phyloP scores from a whole-genome alignment of 2,329 filamentous ascomycete species.

The Metarhizium anisopliae region DNA sequence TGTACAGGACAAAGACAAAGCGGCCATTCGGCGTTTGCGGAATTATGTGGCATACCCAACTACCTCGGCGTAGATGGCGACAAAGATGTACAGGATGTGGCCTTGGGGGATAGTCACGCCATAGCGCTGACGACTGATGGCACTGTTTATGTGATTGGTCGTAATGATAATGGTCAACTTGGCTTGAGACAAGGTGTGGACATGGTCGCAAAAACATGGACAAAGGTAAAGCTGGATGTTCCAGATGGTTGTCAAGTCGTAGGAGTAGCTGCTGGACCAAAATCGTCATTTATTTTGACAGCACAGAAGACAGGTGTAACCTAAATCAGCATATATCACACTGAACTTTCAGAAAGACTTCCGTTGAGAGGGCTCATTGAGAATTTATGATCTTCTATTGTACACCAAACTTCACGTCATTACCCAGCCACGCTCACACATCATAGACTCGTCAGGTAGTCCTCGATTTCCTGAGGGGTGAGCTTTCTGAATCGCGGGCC shows the following conservation, averaged over 20 bases:
- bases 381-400: slow-evolving; percentile 35
- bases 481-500: slow-evolving; percentile 90
- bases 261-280: slow-evolving; percentile 39
- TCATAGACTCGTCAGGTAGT: slow-evolving; percentile 98
- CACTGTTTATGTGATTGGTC: slow-evolving; percentile 45
- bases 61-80: slow-evolving; percentile 37
- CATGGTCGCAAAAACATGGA: slow-evolving; percentile 24
- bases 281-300: slow-evolving; percentile 40
- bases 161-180: slow-evolving; percentile 51
- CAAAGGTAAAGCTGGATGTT: slow-evolving; percentile 21
- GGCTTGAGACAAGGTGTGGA: slow-evolving; percentile 27
- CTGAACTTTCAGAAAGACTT: neutral
- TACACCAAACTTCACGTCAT: slow-evolving; percentile 29
- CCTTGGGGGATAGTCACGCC: slow-evolving; percentile 50
- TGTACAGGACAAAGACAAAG: slow-evolving; percentile 13
- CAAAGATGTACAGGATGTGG: slow-evolving; percentile 47
- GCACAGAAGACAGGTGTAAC: neutral
- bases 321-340: neutral
- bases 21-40: slow-evolving; percentile 15
- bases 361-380: slow-evolving; percentile 18
- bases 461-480: slow-evolving; percentile 96
- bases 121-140: slow-evolving; percentile 42
- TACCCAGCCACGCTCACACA: slow-evolving; percentile 14
- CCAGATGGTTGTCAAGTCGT: slow-evolving; percentile 19
- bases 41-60: slow-evolving; percentile 24